A percentile compares a stretch with the other conserved stretches of the same genome.
Conservation (phyloP, 106 monocot species). For the Dendrobium huoshanense region DNA sequence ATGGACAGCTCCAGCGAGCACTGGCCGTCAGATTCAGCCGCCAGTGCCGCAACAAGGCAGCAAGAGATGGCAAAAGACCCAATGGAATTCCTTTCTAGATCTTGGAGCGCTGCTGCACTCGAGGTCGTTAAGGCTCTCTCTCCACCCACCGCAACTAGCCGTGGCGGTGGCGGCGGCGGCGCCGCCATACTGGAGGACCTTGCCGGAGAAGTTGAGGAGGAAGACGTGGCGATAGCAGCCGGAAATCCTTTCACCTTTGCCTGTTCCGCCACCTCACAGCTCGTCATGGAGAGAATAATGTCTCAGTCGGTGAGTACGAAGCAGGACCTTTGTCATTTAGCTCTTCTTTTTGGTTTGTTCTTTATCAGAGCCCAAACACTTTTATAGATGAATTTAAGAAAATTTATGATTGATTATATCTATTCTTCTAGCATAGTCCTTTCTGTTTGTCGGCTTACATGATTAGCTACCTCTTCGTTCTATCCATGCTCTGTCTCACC, state of each 20-base stretch:
- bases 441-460: neutral
- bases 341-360: neutral
- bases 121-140: slow-evolving; percentile 29
- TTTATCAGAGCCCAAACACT: neutral
- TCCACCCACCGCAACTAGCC: neutral
- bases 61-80: slow-evolving; percentile 23
- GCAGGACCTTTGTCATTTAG: neutral
- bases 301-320: slow-evolving; percentile 66
- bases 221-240: neutral
- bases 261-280: slow-evolving; percentile 76
- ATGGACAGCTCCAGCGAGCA: neutral
- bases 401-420: neutral
- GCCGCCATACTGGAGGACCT: slow-evolving; percentile 34
- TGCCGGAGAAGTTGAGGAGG: slow-evolving; percentile 14
- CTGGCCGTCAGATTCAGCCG: neutral
- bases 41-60: neutral
- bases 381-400: neutral
- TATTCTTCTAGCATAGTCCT: neutral
- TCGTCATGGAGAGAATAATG: slow-evolving; percentile 89
- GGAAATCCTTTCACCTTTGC: slow-evolving; percentile 76
- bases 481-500: neutral
- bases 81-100: slow-evolving; percentile 84
- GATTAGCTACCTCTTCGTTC: neutral
- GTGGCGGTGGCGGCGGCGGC: neutral
- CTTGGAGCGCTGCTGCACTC: slow-evolving; percentile 54